These are phyloP conservation scores for Byssochlamys sp. DNA, from an alignment of 2,329 filamentous ascomycete species.

Conservation along the genomic window DNA sequence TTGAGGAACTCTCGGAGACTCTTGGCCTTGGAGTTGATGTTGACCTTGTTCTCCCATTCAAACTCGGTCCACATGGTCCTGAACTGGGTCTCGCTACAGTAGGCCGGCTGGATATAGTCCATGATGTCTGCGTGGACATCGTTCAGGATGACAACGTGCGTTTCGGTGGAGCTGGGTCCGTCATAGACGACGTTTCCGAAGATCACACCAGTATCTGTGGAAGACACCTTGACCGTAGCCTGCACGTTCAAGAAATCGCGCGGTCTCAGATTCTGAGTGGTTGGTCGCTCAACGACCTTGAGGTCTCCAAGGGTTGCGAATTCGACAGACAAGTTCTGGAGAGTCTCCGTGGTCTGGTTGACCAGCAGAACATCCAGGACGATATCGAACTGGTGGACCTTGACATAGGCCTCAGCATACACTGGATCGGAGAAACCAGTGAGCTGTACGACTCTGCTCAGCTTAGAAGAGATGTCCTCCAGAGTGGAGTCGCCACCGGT, in stretches of 20 bases:
- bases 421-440: constrained; percentile 97
- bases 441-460: constrained; percentile 90
- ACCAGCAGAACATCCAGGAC: constrained; percentile 91
- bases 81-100: constrained; percentile 96
- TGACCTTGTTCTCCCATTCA: constrained; percentile 99
- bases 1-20: constrained; percentile 82
- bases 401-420: constrained; percentile 97
- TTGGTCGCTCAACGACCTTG: constrained; percentile 93
- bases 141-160: constrained; percentile 93
- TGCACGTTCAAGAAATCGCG: constrained; percentile 98
- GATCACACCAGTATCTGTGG: constrained; percentile 94
- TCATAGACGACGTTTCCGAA: constrained; percentile 99
- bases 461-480: constrained; percentile 84
- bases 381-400: constrained; percentile 97
- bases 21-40: constrained; percentile 97
- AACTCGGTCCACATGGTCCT: constrained; percentile 99
- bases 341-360: constrained; percentile 91
- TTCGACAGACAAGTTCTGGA: constrained; percentile 94
- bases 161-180: constrained; percentile 80
- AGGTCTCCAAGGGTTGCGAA: constrained; percentile 97
- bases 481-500: constrained; percentile 77
- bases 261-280: constrained; percentile 86
- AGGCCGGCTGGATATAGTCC: constrained; percentile 97
- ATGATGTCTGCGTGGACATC: constrained; percentile 98
- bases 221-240: constrained; percentile 96